Evolutionary conservation across 2,329 filamentous ascomycete genomes (phyloP).

Genomic region (Remersonia thermophila): DNA sequence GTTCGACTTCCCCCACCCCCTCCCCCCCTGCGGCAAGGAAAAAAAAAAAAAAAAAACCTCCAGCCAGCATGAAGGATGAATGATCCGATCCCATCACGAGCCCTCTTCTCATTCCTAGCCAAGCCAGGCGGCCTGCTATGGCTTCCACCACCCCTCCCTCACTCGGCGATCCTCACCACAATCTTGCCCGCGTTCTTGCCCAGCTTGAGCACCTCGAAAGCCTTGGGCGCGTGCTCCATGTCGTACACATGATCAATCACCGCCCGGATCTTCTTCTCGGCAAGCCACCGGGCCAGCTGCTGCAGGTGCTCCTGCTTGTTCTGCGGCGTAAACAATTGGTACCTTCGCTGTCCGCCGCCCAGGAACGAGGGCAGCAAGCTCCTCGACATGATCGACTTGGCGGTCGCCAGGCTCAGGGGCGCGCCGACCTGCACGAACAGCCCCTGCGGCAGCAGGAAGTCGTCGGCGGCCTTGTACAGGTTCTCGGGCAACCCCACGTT

Average conservation of each 20-base stretch:
- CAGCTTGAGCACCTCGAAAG: constrained; percentile 45
- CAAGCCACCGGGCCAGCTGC: constrained; percentile 41
- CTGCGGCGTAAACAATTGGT: constrained; percentile 25
- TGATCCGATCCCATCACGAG: too few relatives aligned
- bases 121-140: too few relatives aligned
- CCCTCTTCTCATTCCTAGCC: too few relatives aligned
- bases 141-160: too few relatives aligned
- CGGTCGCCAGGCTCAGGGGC: constrained; percentile 13
- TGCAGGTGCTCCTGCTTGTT: constrained; percentile 30
- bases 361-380: constrained; percentile 23
- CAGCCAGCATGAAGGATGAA: too few relatives aligned
- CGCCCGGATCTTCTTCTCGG: constrained; percentile 43
- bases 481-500: constrained; percentile 38
- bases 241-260: constrained; percentile 43
- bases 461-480: constrained; percentile 40
- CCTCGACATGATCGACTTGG: constrained; percentile 15
- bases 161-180: constrained; percentile 25
- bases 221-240: constrained; percentile 44
- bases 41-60: too few relatives aligned
- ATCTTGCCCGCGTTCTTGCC: constrained; percentile 48
- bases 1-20: too few relatives aligned
- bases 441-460: constrained; percentile 37
- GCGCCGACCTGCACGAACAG: constrained; percentile 42
- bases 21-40: too few relatives aligned
- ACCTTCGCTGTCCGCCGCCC: constrained; percentile 30